A percentile compares a stretch with the other conserved stretches of the same genome.
phyloP scores from a whole-genome alignment of 345 rosid species.

The Gossypium turneri region DNA sequence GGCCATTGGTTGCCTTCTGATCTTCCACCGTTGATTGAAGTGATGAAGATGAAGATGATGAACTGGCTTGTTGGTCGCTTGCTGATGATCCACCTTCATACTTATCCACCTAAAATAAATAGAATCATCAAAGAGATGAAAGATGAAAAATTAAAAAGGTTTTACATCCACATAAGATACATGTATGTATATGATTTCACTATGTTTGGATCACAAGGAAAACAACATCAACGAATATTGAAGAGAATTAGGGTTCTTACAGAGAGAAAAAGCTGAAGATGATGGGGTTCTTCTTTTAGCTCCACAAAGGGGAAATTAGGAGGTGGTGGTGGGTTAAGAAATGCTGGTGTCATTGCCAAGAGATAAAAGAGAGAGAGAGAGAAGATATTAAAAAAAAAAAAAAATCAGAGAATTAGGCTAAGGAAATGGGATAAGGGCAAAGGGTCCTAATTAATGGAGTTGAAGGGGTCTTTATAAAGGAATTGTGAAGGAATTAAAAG shows the following conservation, averaged over 20 bases:
- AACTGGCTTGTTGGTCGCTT: slow-evolving; percentile 12
- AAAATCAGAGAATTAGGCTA: not conserved
- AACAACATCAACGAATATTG: no score
- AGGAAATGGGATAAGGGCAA: not conserved
- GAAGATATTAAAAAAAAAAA: not conserved
- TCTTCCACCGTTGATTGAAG: slow-evolving; percentile 1
- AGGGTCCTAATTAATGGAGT: slow-evolving; percentile 5
- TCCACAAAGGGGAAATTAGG: not conserved
- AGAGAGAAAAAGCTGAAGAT: not conserved
- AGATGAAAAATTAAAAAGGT: not conserved
- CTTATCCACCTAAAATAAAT: slow-evolving; percentile 16
- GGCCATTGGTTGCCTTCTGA: not conserved
- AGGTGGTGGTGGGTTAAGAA: not conserved
- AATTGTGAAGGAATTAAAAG: not conserved
- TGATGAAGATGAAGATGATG: slow-evolving; percentile 5
- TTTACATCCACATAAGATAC: slow-evolving; percentile 1
- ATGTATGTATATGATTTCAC: not conserved
- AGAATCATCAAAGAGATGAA: not conserved
- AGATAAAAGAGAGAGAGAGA: not conserved
- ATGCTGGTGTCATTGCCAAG: slow-evolving; percentile 29
- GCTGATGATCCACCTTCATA: not conserved
- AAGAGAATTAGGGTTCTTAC: not conserved
- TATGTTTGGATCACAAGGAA: not conserved
- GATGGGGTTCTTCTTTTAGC: not conserved
- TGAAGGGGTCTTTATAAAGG: slow-evolving; percentile 9